These are phyloP conservation scores for Oryza coarctata DNA, from an alignment of 176 grass and related monocot genomes.

Conservation along the genomic window DNA sequence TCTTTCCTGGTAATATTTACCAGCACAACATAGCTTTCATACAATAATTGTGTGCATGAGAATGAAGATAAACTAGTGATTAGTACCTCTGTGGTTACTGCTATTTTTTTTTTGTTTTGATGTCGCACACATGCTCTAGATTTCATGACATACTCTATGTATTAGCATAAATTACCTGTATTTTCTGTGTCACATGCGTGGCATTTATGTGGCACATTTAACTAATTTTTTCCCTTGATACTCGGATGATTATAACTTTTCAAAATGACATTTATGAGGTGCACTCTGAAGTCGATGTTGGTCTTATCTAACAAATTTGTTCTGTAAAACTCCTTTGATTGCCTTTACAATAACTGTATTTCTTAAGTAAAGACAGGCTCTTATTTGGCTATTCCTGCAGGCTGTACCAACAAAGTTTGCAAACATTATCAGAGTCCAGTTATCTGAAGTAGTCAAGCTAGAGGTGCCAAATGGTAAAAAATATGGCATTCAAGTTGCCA, in stretches of 20 bases:
- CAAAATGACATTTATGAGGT: not conserved
- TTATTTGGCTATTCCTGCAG: conserved; percentile 24
- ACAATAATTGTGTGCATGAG: not conserved
- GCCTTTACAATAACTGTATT: not conserved
- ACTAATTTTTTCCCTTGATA: not conserved
- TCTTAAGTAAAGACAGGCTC: no score
- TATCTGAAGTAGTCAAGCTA: conserved; percentile 26
- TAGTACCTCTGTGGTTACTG: no score
- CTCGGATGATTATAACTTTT: not conserved
- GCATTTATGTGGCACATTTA: not conserved
- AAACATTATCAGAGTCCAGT: conserved; percentile 16
- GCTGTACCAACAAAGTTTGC: conserved; percentile 29
- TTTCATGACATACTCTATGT: not conserved
- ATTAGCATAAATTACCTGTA: not conserved
- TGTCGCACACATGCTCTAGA: not conserved
- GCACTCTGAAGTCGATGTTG: not conserved
- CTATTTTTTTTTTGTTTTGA: not conserved
- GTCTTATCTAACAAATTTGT: no score
- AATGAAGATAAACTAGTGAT: not conserved
- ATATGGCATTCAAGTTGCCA: conserved; percentile 21
- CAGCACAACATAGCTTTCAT: not conserved
- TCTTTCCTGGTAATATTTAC: not conserved
- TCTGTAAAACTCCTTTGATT: not conserved
- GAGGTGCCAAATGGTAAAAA: conserved; percentile 24
- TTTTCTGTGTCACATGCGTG: not conserved